phyloP scores from a whole-genome alignment of 176 grass and related monocot species.

The Triticum timopheevii region DNA sequence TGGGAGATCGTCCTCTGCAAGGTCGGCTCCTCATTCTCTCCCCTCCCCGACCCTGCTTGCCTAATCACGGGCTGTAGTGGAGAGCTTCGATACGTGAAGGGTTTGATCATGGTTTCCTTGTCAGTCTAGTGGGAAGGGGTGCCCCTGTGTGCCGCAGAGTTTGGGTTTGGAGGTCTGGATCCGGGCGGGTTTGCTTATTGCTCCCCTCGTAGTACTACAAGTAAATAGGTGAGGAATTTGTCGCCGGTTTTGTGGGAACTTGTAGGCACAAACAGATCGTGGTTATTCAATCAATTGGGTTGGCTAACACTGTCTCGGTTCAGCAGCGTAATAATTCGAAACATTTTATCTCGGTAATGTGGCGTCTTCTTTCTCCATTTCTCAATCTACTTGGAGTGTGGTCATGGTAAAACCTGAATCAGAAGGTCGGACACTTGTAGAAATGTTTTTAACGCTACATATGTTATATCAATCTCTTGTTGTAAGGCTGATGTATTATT shows the following conservation, averaged over 20 bases:
- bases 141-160: neutral
- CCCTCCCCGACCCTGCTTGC: neutral
- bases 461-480: conserved; percentile 4
- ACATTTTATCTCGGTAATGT: neutral
- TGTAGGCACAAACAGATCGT: neutral
- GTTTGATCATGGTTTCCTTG: neutral
- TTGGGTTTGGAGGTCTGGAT: neutral
- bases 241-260: neutral
- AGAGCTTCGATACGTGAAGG: neutral
- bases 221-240: neutral
- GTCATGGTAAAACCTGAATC: neutral
- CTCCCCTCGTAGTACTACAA: neutral
- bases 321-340: conserved; percentile 1
- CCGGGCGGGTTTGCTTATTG: neutral
- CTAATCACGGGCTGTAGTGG: neutral
- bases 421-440: neutral
- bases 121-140: neutral
- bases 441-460: neutral
- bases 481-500: neutral
- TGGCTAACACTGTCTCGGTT: neutral
- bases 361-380: neutral
- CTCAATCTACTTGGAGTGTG: neutral
- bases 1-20: conserved; percentile 82
- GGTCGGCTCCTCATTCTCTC: conserved; percentile 39
- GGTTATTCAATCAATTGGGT: neutral